Conservation (phyloP, 441 rosid genomes). For the Mallotus repandus region DNA sequence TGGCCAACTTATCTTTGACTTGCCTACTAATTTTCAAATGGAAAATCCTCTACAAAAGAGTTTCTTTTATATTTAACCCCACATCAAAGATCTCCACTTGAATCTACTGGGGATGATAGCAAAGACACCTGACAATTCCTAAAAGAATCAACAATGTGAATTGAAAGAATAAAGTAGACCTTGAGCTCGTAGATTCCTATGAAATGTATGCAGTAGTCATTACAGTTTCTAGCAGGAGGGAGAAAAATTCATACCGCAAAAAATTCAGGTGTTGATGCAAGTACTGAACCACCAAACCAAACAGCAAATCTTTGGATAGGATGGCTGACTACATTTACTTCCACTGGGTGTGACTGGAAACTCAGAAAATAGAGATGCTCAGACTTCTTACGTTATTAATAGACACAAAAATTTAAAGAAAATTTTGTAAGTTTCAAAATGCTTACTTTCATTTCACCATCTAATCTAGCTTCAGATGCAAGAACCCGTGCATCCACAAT, state of each 20-base stretch:
- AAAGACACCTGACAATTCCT: not conserved
- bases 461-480: constrained; percentile 74
- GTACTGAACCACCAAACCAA: constrained; percentile 99
- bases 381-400: constrained; percentile 14
- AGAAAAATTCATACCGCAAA: constrained; percentile 57
- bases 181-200: not conserved
- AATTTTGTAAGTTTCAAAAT: not conserved
- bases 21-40: not conserved
- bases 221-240: not conserved
- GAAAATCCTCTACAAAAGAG: constrained; percentile 5
- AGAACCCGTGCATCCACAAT: constrained; percentile 94
- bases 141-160: not conserved
- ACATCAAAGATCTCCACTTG: not conserved
- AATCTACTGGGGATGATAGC: not conserved
- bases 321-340: constrained; percentile 97
- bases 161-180: not conserved
- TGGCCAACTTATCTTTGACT: not conserved
- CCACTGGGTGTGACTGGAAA: constrained; percentile 83
- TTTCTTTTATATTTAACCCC: not conserved
- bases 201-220: not conserved
- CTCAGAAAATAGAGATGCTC: constrained; percentile 16
- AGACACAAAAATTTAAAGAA: not conserved
- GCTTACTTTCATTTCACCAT: constrained; percentile 74
- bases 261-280: constrained; percentile 98
- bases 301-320: constrained; percentile 97